Evolutionary conservation across 768 basidiomycete genomes (phyloP).

Genomic region (Galerina marginata): DNA sequence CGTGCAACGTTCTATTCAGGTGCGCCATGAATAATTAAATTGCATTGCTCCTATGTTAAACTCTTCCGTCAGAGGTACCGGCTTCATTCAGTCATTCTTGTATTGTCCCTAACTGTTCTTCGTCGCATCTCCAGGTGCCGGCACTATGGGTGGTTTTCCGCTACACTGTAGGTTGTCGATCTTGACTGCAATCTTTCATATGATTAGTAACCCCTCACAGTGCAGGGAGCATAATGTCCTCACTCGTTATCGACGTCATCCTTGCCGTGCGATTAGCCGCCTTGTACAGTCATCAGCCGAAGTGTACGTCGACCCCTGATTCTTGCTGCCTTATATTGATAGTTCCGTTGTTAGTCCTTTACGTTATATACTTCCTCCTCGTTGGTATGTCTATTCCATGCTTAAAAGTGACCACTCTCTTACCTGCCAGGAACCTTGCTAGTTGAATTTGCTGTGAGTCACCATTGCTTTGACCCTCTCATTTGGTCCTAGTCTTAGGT

Average conservation of each 20-base stretch:
- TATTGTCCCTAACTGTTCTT: background rate
- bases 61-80: background rate
- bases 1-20: background rate
- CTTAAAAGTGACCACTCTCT: background rate
- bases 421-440: background rate
- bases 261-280: slow-evolving; percentile 4
- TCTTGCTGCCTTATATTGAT: background rate
- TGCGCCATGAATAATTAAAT: background rate
- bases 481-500: background rate
- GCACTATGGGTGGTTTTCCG: background rate
- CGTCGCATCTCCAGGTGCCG: background rate
- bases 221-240: background rate
- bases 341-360: background rate
- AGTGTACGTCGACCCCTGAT: background rate
- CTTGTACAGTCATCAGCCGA: background rate
- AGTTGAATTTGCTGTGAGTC: slow-evolving; percentile 3
- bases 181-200: background rate
- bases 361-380: background rate
- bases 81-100: background rate
- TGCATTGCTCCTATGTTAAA: background rate
- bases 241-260: background rate
- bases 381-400: background rate
- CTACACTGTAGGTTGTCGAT: background rate
- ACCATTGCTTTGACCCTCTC: background rate
- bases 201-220: background rate